phyloP scores from a whole-genome alignment of 2,329 filamentous ascomycete genomes.

The Colletotrichum lini region DNA sequence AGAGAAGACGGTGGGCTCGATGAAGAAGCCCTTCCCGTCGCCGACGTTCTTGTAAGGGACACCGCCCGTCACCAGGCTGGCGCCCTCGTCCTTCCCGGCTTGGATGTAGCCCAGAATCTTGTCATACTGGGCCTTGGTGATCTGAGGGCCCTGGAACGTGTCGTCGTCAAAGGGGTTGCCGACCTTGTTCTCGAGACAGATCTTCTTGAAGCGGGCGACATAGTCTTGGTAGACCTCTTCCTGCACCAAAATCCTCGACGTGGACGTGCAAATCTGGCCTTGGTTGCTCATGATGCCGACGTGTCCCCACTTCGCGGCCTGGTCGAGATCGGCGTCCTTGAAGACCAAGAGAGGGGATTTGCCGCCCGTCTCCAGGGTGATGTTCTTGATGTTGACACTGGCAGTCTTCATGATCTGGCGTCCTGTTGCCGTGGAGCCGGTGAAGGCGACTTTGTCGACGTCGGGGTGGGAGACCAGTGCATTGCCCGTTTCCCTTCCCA shows the following conservation, averaged over 20 bases:
- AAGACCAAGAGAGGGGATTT: slow-evolving; percentile 77
- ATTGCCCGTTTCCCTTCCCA: slow-evolving; percentile 77
- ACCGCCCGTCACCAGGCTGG: slow-evolving; percentile 75
- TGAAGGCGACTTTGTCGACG: slow-evolving; percentile 85
- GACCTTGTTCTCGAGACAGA: slow-evolving; percentile 72
- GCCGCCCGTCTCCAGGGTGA: slow-evolving; percentile 77
- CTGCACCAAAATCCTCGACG: slow-evolving; percentile 76
- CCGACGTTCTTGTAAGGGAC: slow-evolving; percentile 52
- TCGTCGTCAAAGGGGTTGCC: slow-evolving; percentile 79
- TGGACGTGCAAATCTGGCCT: slow-evolving; percentile 77
- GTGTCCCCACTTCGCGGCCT: slow-evolving; percentile 74
- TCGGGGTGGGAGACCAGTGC: slow-evolving; percentile 77
- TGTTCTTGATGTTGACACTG: slow-evolving; percentile 75
- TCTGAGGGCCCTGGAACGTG: slow-evolving; percentile 83
- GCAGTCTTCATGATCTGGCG: slow-evolving; percentile 84
- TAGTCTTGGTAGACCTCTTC: slow-evolving; percentile 74
- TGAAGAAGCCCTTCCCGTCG: slow-evolving; percentile 61
- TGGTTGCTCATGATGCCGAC: slow-evolving; percentile 71
- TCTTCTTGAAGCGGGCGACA: slow-evolving; percentile 70
- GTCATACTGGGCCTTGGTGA: slow-evolving; percentile 80
- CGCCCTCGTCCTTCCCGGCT: slow-evolving; percentile 78
- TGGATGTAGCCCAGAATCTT: slow-evolving; percentile 79
- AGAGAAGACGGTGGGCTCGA: slow-evolving; percentile 62
- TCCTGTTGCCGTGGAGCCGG: slow-evolving; percentile 80
- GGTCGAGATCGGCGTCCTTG: slow-evolving; percentile 75